Base-by-base conservation (phyloP, 176 grass and related monocot species). In the Juncus inflexus region DNA sequence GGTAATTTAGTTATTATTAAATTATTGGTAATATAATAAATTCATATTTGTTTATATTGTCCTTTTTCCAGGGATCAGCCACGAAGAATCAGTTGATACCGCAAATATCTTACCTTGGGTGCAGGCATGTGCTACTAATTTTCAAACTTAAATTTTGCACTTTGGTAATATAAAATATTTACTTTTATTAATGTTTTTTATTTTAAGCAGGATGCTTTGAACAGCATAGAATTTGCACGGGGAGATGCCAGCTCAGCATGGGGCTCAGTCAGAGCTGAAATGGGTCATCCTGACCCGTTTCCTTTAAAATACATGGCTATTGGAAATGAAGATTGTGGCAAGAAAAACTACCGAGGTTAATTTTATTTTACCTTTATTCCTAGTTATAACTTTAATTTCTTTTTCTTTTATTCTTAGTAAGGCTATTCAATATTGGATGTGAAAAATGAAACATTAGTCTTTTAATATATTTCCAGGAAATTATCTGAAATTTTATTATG, bases 211-310 rank as follows among this genome's bases (percentile, higher is more conserved):
- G 87, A 97, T 68, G 76, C 72, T 15, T 74, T 97, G 70, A 64
- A 89, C 81, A 78, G 84, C 14, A 97, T 97, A 49, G 92, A 97
- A 74, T 97, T 97, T 78, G 92, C 87, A 14, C 85, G 72, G 67
- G 92, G 87, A 58, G 84, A 77, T 13, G 67, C 67, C 35, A 71
- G 69, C 2, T 89, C 84, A 67, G 77, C 71, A 62, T 97, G 92
- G 92, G 92, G 92, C 54, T 91, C 87, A 49, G 39, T 84, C 74
- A 83, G 87, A 45, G 82, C 75, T 60, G 70, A 76, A 74, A 91
- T 97, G 92, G 92, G 92, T 9, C 92, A 91, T 76, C 76, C 80
- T 9, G 55, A 91, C 19, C 82, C 92, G 5, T 97, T 97, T 91
- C 67, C 82, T 55, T 80, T 96, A 55, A 81, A 85, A 51, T 90